These are phyloP conservation scores for Nitzschia putrida DNA, from an alignment of 108 stramenopile species.

Conservation along the genomic window DNA sequence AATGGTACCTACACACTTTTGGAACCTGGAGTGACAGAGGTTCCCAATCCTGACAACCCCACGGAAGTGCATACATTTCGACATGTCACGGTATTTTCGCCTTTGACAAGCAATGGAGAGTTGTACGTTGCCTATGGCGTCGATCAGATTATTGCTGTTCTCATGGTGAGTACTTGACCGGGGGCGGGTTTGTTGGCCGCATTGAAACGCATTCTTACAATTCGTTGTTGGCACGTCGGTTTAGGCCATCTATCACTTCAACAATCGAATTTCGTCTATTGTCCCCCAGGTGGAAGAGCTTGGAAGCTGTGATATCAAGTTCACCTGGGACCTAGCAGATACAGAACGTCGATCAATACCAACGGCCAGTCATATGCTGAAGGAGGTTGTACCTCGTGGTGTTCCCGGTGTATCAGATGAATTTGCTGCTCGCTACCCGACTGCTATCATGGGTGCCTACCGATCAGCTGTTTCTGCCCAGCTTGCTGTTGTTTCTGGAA, in stretches of 20 bases:
- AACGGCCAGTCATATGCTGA: neutral
- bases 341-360: neutral
- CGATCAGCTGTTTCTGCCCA: constrained; percentile 32
- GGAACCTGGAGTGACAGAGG: neutral
- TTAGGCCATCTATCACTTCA: constrained; percentile 1
- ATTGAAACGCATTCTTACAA: neutral
- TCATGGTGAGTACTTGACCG: neutral
- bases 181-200: neutral
- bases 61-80: neutral
- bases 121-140: neutral
- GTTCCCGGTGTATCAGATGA: neutral
- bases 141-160: neutral
- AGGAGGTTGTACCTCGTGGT: neutral
- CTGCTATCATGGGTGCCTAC: constrained; percentile 47
- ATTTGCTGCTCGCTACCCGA: constrained; percentile 20
- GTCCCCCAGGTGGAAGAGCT: neutral
- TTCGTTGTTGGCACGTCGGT: neutral
- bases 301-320: neutral
- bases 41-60: neutral
- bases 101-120: neutral
- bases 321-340: neutral
- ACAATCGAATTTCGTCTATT: neutral
- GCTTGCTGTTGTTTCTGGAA: constrained; percentile 40
- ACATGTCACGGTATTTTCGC: constrained; percentile 2
- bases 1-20: neutral